A percentile compares a stretch with the other conserved stretches of the same genome.
These are phyloP conservation scores for Moesziomyces sp. DNA, from an alignment of 1,284 basidiomycete genomes.

Conservation along the genomic window DNA sequence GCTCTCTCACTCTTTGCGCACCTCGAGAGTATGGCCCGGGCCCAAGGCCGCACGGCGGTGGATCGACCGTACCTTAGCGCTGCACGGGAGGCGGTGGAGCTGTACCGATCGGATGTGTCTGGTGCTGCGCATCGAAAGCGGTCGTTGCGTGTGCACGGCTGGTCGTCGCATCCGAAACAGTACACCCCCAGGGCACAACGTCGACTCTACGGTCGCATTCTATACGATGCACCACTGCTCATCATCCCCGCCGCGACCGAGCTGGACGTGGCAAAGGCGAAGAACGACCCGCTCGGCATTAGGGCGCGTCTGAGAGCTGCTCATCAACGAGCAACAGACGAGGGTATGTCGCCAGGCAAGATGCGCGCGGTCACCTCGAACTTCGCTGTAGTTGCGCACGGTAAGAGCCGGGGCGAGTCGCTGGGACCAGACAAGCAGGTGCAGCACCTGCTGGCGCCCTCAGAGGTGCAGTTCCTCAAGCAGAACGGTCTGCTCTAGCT, in stretches of 20 bases:
- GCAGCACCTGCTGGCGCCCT: too few species aligned
- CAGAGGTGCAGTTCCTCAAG: too few species aligned
- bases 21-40: constrained; percentile 9
- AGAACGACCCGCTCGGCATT: background rate
- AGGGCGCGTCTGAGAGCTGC: background rate
- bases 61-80: background rate
- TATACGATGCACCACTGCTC: constrained; percentile 15
- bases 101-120: constrained; percentile 10
- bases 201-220: constrained; percentile 20
- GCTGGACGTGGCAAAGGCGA: too few species aligned
- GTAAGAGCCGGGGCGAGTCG: too few species aligned
- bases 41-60: too few species aligned
- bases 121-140: constrained; percentile 8
- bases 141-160: constrained; percentile 14
- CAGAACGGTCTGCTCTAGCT: too few species aligned
- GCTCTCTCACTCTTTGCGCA: constrained; percentile 1
- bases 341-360: background rate
- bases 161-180: constrained; percentile 30
- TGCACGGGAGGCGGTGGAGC: constrained; percentile 1
- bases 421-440: too few species aligned
- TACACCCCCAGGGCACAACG: constrained; percentile 13
- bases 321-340: background rate
- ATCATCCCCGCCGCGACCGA: background rate
- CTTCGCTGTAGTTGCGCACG: background rate
- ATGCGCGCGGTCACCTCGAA: background rate